Evolutionary conservation across 441 rosid species (phyloP), one percentile per base, ranked within the genome.

Genomic region (Theobroma grandiflorum): DNA sequence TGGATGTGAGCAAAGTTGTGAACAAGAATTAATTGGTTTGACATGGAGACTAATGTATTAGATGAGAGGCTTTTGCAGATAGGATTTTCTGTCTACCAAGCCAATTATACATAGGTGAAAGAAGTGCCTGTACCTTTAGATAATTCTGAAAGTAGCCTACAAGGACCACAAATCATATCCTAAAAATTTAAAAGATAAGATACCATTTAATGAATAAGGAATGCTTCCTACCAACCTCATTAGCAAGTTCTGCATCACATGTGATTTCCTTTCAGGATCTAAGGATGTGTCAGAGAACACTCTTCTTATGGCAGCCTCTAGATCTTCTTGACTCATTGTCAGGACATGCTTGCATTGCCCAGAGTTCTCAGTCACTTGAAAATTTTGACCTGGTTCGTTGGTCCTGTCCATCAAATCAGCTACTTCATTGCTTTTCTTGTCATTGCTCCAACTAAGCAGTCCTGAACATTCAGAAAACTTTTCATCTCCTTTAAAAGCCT

Each of bases 211-310:
- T 22, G 26, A 55, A 40, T 72, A 50, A 59, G 72, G 74, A 78
- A 4, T 63, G 33, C 52, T 78, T 72, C 72, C 61, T 59, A 81
- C 87, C 71, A 78, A 96, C 99, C 98, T 93, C 95, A 87, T 92
- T 72, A 91, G 82, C 79, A 96, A 90, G 84, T 90, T 91, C 82
- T 96, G 99, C 79, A 87, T 89, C 76, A 94, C 83, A 74, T 84
- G 87, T 3, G 92, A 85, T 79, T 93, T 94, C 86, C 89, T 85
- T 75, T 86, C 88, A 75, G 90, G 86, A 85, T 92, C 94, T 8
- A 94, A 64, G 61, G 98, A 87, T 83, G 96, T 81, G 86, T 96
- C 99, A 6, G 89, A 82, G 66, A 92, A 94, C 52, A 92, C 93
- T 85, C 85, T 93, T 80, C 88, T 88, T 76, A 92, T 86, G 78